phyloP scores from a whole-genome alignment of 768 basidiomycete genomes.

The Boletus insuetus region DNA sequence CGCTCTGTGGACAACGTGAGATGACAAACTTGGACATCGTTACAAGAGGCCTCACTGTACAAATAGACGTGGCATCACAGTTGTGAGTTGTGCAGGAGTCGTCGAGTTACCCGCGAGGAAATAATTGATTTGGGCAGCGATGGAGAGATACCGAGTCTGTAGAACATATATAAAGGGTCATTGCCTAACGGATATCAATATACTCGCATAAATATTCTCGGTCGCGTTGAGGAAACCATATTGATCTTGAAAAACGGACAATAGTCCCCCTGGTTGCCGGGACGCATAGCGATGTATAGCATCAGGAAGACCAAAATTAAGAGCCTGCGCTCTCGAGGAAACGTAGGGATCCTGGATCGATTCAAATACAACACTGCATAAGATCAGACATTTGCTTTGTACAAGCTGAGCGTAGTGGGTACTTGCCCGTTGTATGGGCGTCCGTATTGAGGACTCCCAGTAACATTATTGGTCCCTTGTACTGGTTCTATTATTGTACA shows the following conservation, averaged over 20 bases:
- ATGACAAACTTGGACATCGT: neutral
- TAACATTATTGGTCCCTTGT: conserved; percentile 48
- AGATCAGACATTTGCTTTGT: neutral
- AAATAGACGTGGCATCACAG: conserved; percentile 47
- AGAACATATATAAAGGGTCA: neutral
- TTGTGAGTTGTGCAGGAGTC: conserved; percentile 39
- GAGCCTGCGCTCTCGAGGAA: conserved; percentile 48
- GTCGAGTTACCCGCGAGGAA: conserved; percentile 44
- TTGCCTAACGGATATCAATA: neutral
- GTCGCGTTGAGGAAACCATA: conserved; percentile 57
- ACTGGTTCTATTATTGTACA: conserved; percentile 34
- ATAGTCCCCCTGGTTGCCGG: conserved; percentile 39
- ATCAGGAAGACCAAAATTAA: conserved; percentile 52
- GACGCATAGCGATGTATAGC: conserved; percentile 56
- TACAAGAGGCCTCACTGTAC: conserved; percentile 48
- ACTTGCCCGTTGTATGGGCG: conserved; percentile 58
- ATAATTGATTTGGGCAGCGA: conserved; percentile 56
- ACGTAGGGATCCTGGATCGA: conserved; percentile 43
- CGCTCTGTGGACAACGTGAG: conserved; percentile 36
- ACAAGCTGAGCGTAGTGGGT: neutral
- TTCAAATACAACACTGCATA: conserved; percentile 40
- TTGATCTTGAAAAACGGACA: conserved; percentile 45
- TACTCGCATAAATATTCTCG: conserved; percentile 31
- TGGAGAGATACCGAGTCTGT: conserved; percentile 57
- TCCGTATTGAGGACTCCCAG: conserved; percentile 43